These are phyloP conservation scores for Vanrija humicola DNA, from an alignment of 1,284 basidiomycete genomes.

Conservation along the genomic window DNA sequence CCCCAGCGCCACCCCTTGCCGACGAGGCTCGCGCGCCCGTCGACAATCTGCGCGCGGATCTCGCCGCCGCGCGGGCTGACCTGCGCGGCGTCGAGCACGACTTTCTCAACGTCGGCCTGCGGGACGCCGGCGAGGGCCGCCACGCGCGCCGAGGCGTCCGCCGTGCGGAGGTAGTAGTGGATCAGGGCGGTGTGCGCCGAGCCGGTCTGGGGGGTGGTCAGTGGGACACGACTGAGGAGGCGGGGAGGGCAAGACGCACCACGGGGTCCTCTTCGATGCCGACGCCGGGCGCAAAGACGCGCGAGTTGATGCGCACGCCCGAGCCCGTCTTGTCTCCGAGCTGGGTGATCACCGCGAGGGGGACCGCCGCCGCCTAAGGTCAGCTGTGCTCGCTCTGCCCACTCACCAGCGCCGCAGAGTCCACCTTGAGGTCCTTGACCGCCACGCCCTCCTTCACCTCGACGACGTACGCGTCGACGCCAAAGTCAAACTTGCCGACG, in stretches of 20 bases:
- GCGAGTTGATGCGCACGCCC: slow-evolving; percentile 9
- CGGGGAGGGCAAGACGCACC: slow-evolving; percentile 17
- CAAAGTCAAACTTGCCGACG: slow-evolving; percentile 9
- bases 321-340: slow-evolving; percentile 1
- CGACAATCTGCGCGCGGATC: background rate
- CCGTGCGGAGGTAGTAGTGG: slow-evolving; percentile 26
- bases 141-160: background rate
- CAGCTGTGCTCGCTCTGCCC: background rate
- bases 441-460: slow-evolving; percentile 16
- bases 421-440: slow-evolving; percentile 13
- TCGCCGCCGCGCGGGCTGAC: slow-evolving; percentile 5
- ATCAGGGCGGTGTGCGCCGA: slow-evolving; percentile 30
- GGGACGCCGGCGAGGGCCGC: background rate
- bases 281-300: slow-evolving; percentile 30
- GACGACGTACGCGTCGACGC: slow-evolving; percentile 14
- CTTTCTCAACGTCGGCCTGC: background rate
- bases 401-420: slow-evolving; percentile 21
- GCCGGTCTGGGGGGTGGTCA: slow-evolving; percentile 22
- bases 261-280: slow-evolving; percentile 42
- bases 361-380: background rate
- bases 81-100: slow-evolving; percentile 8
- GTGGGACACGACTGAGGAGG: background rate
- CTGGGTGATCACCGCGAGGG: slow-evolving; percentile 27
- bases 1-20: slow-evolving; percentile 13
- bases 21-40: slow-evolving; percentile 9